A percentile compares a stretch with the other conserved stretches of the same genome.
phyloP scores from a whole-genome alignment of 2,329 filamentous ascomycete species.

The Cordyceps pruinosa region DNA sequence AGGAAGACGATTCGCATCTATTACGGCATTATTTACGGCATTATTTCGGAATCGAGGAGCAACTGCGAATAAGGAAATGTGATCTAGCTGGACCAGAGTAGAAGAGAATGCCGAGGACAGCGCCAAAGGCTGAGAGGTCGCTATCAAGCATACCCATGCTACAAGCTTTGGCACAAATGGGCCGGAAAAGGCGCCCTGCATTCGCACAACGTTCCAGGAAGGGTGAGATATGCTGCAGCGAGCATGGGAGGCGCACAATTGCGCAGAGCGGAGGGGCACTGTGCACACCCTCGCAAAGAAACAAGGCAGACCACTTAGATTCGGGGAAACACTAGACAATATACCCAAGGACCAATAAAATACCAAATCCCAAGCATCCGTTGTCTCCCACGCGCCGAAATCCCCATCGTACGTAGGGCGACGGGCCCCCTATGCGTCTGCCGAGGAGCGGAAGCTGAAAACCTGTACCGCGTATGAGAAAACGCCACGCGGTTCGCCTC shows the following conservation, averaged over 20 bases:
- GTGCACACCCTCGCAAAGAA: not conserved
- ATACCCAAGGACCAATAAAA: not conserved
- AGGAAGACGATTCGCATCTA: not conserved
- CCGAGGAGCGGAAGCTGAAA: not conserved
- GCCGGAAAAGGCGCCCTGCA: not conserved
- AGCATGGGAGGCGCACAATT: not conserved
- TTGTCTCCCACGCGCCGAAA: not conserved
- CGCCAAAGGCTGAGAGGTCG: not conserved
- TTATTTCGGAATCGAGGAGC: not conserved
- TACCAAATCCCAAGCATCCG: not conserved
- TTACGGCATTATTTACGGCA: not conserved
- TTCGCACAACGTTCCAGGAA: not conserved
- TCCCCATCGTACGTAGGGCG: not conserved
- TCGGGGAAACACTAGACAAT: not conserved
- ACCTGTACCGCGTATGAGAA: not conserved
- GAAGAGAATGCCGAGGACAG: not conserved
- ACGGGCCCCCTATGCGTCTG: not conserved
- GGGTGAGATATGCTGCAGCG: not conserved
- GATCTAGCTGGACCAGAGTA: not conserved
- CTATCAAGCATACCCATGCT: not conserved
- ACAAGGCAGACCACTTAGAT: slow-evolving; percentile 4
- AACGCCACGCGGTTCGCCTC: slow-evolving; percentile 9
- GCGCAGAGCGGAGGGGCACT: not conserved
- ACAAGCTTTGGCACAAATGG: not conserved
- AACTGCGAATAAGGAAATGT: not conserved